A percentile compares a stretch with the other conserved stretches of the same genome.
Conservation (phyloP, 106 monocot genomes). For the Acorus calamus region DNA sequence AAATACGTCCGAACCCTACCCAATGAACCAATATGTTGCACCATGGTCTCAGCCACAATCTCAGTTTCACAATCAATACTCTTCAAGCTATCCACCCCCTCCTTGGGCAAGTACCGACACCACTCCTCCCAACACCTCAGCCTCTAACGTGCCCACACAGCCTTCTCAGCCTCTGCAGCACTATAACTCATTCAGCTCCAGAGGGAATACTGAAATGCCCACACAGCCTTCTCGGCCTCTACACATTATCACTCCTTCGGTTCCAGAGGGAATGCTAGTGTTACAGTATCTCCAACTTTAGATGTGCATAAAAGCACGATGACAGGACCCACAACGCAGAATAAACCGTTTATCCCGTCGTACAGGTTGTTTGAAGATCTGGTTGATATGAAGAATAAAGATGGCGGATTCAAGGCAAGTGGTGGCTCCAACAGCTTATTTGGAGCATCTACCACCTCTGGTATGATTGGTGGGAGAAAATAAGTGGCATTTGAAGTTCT, state of each 20-base stretch:
- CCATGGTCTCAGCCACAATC: constrained; percentile 37
- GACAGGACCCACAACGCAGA: constrained; percentile 2
- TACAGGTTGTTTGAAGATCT: constrained; percentile 69
- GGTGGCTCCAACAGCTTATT: constrained; percentile 11
- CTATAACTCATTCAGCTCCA: constrained; percentile 1
- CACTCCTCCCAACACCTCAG: too few species aligned
- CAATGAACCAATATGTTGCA: constrained; percentile 34
- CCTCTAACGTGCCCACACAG: too few species aligned
- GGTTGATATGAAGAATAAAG: constrained; percentile 36
- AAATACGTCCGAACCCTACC: too few species aligned
- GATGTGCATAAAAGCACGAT: constrained; percentile 5
- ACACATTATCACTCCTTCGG: constrained; percentile 33
- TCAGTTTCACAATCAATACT: constrained; percentile 9
- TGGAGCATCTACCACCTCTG: constrained; percentile 13
- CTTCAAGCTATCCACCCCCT: constrained; percentile 50
- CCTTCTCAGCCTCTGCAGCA: too few species aligned
- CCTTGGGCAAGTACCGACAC: constrained; percentile 40
- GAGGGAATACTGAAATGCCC: constrained; percentile 9
- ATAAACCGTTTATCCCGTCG: constrained; percentile 45
- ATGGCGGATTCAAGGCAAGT: constrained; percentile 35
- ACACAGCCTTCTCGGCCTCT: constrained; percentile 13
- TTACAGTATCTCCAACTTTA: background rate
- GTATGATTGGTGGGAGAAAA: constrained; percentile 29
- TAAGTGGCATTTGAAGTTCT: background rate
- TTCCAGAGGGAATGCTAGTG: constrained; percentile 1